These are phyloP conservation scores for Nicotiana benthamiana DNA, from an alignment of 257 asterid species.

Conservation along the genomic window DNA sequence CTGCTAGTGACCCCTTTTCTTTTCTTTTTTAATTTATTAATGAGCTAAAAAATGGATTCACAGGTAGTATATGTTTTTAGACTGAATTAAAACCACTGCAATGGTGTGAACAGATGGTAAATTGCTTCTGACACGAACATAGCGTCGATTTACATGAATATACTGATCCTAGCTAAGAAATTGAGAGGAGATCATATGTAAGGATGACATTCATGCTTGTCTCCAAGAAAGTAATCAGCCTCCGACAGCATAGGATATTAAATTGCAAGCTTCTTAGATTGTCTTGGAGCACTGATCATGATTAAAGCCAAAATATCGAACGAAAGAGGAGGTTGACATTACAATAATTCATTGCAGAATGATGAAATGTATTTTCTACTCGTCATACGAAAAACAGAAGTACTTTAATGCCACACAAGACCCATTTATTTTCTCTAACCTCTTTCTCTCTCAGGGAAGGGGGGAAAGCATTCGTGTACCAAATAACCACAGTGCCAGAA, in stretches of 20 bases:
- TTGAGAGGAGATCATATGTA: neutral
- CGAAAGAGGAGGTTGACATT: neutral
- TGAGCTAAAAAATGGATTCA: neutral
- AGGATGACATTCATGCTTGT: neutral
- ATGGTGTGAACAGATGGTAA: neutral
- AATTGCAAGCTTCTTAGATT: constrained; percentile 2
- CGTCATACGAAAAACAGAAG: neutral
- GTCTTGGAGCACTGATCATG: neutral
- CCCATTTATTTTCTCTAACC: neutral
- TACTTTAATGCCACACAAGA: neutral
- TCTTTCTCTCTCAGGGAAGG: neutral
- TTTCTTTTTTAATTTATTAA: neutral
- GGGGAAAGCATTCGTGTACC: neutral
- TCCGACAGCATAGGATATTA: neutral
- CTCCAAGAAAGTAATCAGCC: neutral
- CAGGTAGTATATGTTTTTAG: neutral
- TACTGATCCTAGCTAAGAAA: neutral
- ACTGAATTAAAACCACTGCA: neutral
- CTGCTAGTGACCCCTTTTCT: neutral
- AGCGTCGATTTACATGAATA: neutral
- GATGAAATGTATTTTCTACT: neutral
- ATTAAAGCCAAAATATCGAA: neutral
- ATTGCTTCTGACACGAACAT: neutral
- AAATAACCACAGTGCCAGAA: neutral
- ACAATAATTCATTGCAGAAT: neutral